Conservation (phyloP, 1,284 basidiomycete genomes). For the Xanthoconium separans region DNA sequence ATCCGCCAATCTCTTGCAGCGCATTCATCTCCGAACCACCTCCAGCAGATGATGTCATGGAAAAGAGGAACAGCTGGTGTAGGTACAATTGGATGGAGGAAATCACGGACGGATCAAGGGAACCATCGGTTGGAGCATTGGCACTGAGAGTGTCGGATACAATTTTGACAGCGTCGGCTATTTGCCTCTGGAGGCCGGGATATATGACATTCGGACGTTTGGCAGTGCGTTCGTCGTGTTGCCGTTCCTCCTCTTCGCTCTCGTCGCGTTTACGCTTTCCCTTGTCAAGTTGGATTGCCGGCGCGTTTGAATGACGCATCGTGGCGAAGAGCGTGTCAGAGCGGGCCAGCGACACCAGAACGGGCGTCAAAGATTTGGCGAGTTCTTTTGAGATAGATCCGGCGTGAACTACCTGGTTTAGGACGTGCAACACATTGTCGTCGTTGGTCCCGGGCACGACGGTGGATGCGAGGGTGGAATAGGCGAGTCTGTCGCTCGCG, state of each 20-base stretch:
- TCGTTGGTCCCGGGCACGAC: constrained; percentile 45
- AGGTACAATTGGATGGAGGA: constrained; percentile 65
- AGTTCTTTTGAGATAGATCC: constrained; percentile 50
- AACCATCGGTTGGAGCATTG: constrained; percentile 35
- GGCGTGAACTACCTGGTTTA: constrained; percentile 48
- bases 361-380: constrained; percentile 55
- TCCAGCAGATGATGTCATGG: constrained; percentile 61
- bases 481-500: constrained; percentile 54
- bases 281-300: constrained; percentile 56
- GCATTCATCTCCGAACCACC: constrained; percentile 52
- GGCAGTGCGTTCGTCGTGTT: constrained; percentile 28
- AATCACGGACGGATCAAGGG: constrained; percentile 54
- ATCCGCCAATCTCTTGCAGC: constrained; percentile 69
- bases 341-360: constrained; percentile 59
- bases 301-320: constrained; percentile 57
- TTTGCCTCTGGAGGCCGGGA: constrained; percentile 47
- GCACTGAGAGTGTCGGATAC: constrained; percentile 48
- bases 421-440: constrained; percentile 53
- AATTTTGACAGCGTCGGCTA: constrained; percentile 55
- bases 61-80: constrained; percentile 73
- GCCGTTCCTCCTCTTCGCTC: constrained; percentile 42
- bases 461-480: constrained; percentile 48
- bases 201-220: constrained; percentile 48
- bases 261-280: constrained; percentile 69
- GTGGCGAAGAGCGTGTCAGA: constrained; percentile 63